Evolutionary conservation across 768 basidiomycete genomes (phyloP).

Genomic region (Lactifluus pinguis): DNA sequence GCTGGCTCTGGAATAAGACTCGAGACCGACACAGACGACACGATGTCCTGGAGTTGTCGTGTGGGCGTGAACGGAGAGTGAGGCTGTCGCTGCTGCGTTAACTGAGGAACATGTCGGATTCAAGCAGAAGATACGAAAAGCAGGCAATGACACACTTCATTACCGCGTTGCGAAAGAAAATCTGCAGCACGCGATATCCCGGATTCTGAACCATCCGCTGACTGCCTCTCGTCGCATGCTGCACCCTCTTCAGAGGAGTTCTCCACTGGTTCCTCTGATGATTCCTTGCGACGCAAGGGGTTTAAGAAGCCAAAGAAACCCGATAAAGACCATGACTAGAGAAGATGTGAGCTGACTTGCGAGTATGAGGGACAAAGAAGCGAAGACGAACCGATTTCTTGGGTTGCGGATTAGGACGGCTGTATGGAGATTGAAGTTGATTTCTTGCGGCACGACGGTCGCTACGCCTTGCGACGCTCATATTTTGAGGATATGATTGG

Average conservation of each 20-base stretch:
- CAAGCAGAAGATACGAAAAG: not conserved
- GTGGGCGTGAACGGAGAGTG: slow-evolving; percentile 6
- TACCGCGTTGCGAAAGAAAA: slow-evolving; percentile 19
- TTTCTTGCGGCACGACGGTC: slow-evolving; percentile 22
- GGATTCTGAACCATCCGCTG: not conserved
- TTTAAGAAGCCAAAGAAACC: slow-evolving; percentile 44
- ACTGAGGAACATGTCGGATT: not conserved
- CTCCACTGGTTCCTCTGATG: slow-evolving; percentile 14
- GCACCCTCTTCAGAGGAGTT: slow-evolving; percentile 9
- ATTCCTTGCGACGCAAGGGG: slow-evolving; percentile 30
- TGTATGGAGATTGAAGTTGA: slow-evolving; percentile 45
- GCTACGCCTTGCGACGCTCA: slow-evolving; percentile 50
- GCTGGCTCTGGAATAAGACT: not conserved
- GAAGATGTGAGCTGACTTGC: slow-evolving; percentile 21
- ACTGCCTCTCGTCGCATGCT: slow-evolving; percentile 5
- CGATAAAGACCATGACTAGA: slow-evolving; percentile 41
- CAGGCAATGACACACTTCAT: slow-evolving; percentile 8
- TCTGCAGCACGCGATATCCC: slow-evolving; percentile 1
- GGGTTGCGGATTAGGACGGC: slow-evolving; percentile 29
- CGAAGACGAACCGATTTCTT: slow-evolving; percentile 41
- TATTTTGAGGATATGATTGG: slow-evolving; percentile 21
- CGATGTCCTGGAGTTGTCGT: not conserved
- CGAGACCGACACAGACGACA: not conserved
- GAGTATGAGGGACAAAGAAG: slow-evolving; percentile 4
- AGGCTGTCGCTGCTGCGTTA: slow-evolving; percentile 2